phyloP scores from a whole-genome alignment of 768 basidiomycete genomes.

The Amanita rimosa region DNA sequence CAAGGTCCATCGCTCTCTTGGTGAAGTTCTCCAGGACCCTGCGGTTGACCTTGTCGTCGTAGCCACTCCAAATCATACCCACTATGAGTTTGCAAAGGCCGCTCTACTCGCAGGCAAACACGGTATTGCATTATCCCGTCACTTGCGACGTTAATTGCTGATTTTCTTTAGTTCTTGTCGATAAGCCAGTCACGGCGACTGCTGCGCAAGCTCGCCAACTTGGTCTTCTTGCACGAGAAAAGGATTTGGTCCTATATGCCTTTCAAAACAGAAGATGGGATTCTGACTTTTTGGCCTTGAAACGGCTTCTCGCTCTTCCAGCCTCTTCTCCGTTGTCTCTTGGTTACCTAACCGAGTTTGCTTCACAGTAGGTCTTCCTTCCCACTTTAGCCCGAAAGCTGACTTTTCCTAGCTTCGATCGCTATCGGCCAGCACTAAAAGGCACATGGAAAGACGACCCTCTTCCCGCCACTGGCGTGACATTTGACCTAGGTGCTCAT shows the following conservation, averaged over 20 bases:
- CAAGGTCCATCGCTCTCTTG: slow-evolving; percentile 49
- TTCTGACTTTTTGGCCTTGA: slow-evolving; percentile 63
- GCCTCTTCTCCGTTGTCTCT: slow-evolving; percentile 38
- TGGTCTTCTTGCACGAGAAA: slow-evolving; percentile 42
- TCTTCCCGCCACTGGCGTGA: slow-evolving; percentile 48
- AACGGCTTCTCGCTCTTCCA: slow-evolving; percentile 44
- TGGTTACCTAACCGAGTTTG: slow-evolving; percentile 58
- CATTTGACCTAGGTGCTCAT: slow-evolving; percentile 75
- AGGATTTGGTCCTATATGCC: slow-evolving; percentile 53
- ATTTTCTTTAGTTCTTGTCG: slow-evolving; percentile 48
- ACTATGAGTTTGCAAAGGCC: slow-evolving; percentile 56
- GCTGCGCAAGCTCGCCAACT: slow-evolving; percentile 49
- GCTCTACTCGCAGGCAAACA: slow-evolving; percentile 63
- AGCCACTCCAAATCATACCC: slow-evolving; percentile 65
- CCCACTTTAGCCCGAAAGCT: background rate
- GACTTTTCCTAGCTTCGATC: slow-evolving; percentile 45
- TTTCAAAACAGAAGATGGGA: slow-evolving; percentile 76
- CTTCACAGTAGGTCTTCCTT: slow-evolving; percentile 43
- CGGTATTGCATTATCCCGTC: slow-evolving; percentile 25
- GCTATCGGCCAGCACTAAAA: slow-evolving; percentile 54
- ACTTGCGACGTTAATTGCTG: background rate
- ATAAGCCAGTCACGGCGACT: slow-evolving; percentile 67
- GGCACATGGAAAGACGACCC: slow-evolving; percentile 74
- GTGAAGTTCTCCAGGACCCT: slow-evolving; percentile 47
- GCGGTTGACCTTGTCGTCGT: slow-evolving; percentile 62